Percentiles rank a stretch among this genome's conserved stretches.
These are phyloP conservation scores for Pythium pyrilobum DNA, from an alignment of 352 stramenopile genomes.

Conservation along the genomic window DNA sequence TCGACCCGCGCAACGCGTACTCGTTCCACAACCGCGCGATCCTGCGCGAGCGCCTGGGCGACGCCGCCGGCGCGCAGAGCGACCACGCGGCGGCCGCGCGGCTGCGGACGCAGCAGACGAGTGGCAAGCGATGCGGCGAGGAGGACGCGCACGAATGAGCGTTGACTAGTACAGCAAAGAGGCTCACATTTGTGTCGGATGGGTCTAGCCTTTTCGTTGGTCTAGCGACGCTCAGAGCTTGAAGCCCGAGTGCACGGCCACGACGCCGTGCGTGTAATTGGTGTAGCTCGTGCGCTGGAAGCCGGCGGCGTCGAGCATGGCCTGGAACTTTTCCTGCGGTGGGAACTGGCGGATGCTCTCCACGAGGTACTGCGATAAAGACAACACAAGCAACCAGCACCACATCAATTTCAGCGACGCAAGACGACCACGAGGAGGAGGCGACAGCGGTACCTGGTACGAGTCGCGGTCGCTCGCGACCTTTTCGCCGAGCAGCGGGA, in stretches of 20 bases:
- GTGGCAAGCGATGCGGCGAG: too few species aligned
- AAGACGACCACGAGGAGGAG: too few species aligned
- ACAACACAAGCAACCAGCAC: not conserved
- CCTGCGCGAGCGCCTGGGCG: conserved; percentile 65
- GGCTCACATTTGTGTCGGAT: not conserved
- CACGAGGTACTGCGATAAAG: conserved; percentile 90
- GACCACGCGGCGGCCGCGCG: conserved; percentile 30
- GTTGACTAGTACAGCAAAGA: not conserved
- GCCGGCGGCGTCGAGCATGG: conserved; percentile 92
- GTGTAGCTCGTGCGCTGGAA: conserved; percentile 93
- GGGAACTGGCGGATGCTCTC: conserved; percentile 99
- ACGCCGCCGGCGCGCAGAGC: conserved; percentile 26
- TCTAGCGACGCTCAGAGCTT: conserved; percentile 61
- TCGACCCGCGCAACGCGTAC: conserved; percentile 75
- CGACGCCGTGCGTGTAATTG: conserved; percentile 97
- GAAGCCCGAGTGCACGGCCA: conserved; percentile 96
- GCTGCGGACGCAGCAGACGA: conserved; percentile 7
- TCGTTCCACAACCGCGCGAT: conserved; percentile 84
- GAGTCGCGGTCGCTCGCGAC: conserved; percentile 94
- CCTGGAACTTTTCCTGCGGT: conserved; percentile 93
- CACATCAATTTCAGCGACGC: not conserved
- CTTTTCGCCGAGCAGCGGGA: conserved; percentile 92
- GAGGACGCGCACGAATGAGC: too few species aligned
- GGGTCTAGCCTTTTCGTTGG: not conserved
- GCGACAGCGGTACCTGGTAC: conserved; percentile 94